A percentile compares a stretch with the other conserved stretches of the same genome.
These are phyloP conservation scores for Hericium alpestre DNA, from an alignment of 768 basidiomycete genomes.

Conservation along the genomic window DNA sequence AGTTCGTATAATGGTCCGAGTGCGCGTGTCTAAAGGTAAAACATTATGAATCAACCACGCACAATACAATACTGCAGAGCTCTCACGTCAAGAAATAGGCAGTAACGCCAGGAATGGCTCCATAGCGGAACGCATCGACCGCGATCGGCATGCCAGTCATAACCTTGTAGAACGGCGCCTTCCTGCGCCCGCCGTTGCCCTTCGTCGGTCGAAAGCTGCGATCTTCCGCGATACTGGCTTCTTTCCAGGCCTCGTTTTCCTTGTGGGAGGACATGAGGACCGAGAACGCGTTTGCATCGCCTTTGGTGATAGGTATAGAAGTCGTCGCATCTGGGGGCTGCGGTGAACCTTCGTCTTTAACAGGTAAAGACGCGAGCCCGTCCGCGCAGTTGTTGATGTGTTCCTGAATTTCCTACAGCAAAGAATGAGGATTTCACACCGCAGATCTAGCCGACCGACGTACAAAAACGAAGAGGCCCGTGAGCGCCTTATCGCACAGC, in stretches of 20 bases:
- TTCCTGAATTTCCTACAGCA: slow-evolving; percentile 32
- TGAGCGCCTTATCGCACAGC: slow-evolving; percentile 21
- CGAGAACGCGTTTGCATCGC: slow-evolving; percentile 47
- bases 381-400: slow-evolving; percentile 56
- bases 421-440: neutral
- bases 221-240: slow-evolving; percentile 49
- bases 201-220: slow-evolving; percentile 35
- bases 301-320: neutral
- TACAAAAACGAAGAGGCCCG: slow-evolving; percentile 19
- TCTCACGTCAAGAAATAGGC: slow-evolving; percentile 86
- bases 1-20: slow-evolving; percentile 92
- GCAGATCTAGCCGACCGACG: slow-evolving; percentile 11
- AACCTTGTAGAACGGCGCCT: slow-evolving; percentile 92
- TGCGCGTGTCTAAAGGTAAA: slow-evolving; percentile 69
- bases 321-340: neutral
- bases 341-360: neutral
- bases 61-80: too few species aligned
- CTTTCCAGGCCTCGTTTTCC: slow-evolving; percentile 79
- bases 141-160: slow-evolving; percentile 96
- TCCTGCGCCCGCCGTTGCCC: slow-evolving; percentile 44
- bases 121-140: slow-evolving; percentile 95
- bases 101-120: slow-evolving; percentile 76
- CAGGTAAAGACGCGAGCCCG: slow-evolving; percentile 8
- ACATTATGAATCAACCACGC: too few species aligned
- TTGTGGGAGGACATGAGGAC: slow-evolving; percentile 84